Percentiles rank a stretch among this genome's conserved stretches.
Evolutionary conservation across 257 asterid species (phyloP).

Genomic region (Jasminum sambac): DNA sequence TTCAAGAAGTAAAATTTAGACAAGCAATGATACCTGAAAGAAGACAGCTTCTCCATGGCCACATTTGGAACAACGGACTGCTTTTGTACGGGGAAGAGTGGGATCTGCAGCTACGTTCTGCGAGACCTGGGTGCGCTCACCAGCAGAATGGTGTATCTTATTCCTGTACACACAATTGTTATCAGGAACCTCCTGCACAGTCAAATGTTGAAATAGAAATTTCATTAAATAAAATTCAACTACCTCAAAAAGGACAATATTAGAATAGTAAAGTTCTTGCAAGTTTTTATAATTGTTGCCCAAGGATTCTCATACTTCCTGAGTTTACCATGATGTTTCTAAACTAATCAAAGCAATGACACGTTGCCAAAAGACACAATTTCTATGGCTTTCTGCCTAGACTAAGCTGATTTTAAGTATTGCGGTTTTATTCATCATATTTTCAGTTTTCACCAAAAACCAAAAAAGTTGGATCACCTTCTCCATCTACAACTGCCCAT

Average conservation of each 20-base stretch:
- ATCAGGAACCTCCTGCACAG: constrained; percentile 81
- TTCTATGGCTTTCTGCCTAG: neutral
- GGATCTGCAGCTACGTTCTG: constrained; percentile 98
- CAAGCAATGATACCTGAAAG: constrained; percentile 65
- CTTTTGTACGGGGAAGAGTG: constrained; percentile 95
- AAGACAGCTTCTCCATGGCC: constrained; percentile 99
- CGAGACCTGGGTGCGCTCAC: constrained; percentile 85
- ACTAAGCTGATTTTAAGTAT: neutral
- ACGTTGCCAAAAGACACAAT: neutral
- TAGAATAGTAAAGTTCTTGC: no score
- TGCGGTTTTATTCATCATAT: neutral
- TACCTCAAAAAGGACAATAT: no score
- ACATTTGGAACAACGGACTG: constrained; percentile 76
- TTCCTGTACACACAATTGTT: constrained; percentile 88
- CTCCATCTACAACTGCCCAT: no score
- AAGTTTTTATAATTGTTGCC: neutral
- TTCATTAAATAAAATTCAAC: neutral
- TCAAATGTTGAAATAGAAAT: neutral
- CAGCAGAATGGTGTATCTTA: constrained; percentile 83
- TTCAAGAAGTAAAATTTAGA: neutral
- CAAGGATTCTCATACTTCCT: neutral
- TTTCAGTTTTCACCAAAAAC: neutral
- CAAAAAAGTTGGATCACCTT: no score
- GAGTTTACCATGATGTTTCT: neutral
- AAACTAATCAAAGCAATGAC: neutral